Evolutionary conservation across 75 land plant species (phyloP), one percentile per base, ranked within the genome.

Genomic region (Cryptomeria japonica): DNA sequence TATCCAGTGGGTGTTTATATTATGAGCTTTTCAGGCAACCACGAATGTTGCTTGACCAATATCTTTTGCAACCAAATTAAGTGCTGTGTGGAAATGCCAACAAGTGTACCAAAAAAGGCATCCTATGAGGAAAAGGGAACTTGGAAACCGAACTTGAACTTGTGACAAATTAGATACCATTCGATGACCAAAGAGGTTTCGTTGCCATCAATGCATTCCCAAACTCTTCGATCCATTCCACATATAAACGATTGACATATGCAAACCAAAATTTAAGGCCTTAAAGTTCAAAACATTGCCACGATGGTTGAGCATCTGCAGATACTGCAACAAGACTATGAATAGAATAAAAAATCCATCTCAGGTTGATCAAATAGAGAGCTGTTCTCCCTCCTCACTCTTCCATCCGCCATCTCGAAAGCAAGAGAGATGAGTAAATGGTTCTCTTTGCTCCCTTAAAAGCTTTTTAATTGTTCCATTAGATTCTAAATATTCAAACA

Each of bases 311-410:
- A 0, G 89, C 91, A 75, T 92, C 96, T n/a, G 96, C 86, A 89
- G 92, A 94, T 85, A 92, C 88, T 86, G 42, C 86, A 86, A 95
- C 90, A 88, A 95, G 91, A 56, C 91, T 91, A 58, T 92, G 95
- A 39, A 94, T 92, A 0, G 94, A 93, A 53, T 93, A 95, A 83
- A 93, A 92, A 72, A 85, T 42, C 92, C 95, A 93, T 3, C 93
- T 91, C 16, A 93, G 42, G 16, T 37, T 92, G 92, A 76, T 95
- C 95, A 3, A 44, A 93, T 86, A 77, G 91, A 87, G 7, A 87
- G 49, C n/a, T 41, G 25, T 13, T 83, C 46, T n/a, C 41, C 84
- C 46, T 41, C 5, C 13, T 34, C 37, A 34, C 7, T 34, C 13
- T 75, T 75, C 77, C 14, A 37, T 14, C n/a, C 10, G 1, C 3